Evolutionary conservation across 2,329 filamentous ascomycete species (phyloP).

Genomic region (Thielaviopsis musarum): DNA sequence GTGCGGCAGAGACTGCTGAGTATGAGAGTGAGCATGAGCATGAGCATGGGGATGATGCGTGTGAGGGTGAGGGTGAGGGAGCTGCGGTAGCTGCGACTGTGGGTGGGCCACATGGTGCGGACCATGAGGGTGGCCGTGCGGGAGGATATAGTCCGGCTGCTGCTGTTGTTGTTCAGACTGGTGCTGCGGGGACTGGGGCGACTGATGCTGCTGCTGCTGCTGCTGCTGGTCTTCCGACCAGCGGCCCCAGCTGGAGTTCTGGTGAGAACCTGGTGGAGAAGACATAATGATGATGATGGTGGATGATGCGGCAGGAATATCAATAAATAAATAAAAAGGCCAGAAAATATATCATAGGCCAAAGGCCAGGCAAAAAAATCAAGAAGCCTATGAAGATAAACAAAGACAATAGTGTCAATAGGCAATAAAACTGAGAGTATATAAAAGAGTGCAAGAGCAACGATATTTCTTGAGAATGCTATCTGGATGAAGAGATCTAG

Average conservation of each 20-base stretch:
- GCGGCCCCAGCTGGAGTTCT: constrained; percentile 32
- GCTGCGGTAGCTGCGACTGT: background rate
- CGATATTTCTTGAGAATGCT: no score
- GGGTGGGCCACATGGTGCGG: background rate
- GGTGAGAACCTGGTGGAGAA: background rate
- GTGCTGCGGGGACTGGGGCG: background rate
- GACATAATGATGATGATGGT: background rate
- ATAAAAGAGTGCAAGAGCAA: no score
- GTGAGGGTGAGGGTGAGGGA: background rate
- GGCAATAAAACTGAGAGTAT: background rate
- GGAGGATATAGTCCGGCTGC: background rate
- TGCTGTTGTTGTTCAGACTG: background rate
- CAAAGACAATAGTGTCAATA: background rate
- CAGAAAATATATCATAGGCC: background rate
- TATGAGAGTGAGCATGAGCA: background rate
- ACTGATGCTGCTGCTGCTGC: background rate
- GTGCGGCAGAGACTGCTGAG: background rate
- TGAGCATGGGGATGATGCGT: background rate
- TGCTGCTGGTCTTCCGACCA: constrained; percentile 31
- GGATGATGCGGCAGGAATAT: background rate
- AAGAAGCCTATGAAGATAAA: background rate
- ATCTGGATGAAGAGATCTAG: no score
- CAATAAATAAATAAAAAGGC: background rate
- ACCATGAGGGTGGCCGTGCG: background rate
- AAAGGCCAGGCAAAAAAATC: background rate